A percentile compares a stretch with the other conserved stretches of the same genome.
phyloP scores from a whole-genome alignment of 495 filamentous ascomycete species.

The Aspergillus sparsus region DNA sequence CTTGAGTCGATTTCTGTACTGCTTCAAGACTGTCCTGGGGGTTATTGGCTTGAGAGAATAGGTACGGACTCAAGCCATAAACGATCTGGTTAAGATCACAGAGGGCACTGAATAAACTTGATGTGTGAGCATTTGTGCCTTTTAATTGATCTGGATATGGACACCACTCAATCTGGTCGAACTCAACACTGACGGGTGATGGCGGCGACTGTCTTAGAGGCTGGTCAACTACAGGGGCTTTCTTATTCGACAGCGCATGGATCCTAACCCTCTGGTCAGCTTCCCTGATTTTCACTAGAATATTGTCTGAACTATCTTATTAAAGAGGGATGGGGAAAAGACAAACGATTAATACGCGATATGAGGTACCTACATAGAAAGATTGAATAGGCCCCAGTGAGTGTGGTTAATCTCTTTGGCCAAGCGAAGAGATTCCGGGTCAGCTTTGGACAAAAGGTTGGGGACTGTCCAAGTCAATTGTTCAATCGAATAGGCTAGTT shows the following conservation, averaged over 20 bases:
- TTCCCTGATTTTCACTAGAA: not conserved
- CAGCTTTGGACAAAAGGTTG: slow-evolving; percentile 12
- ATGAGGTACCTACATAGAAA: slow-evolving; percentile 31
- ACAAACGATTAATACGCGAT: not conserved
- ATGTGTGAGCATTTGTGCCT: slow-evolving; percentile 24
- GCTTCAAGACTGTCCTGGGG: slow-evolving; percentile 17
- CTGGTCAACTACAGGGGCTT: slow-evolving; percentile 19
- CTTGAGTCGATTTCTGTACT: slow-evolving; percentile 16
- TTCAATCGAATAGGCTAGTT: slow-evolving; percentile 28
- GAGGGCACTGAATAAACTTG: slow-evolving; percentile 31
- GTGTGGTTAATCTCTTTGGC: slow-evolving; percentile 26
- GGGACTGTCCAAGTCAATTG: slow-evolving; percentile 25
- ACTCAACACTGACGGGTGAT: slow-evolving; percentile 16
- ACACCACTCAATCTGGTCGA: slow-evolving; percentile 29
- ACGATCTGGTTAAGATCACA: slow-evolving; percentile 26
- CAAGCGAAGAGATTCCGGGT: slow-evolving; percentile 20
- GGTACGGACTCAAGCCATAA: slow-evolving; percentile 26
- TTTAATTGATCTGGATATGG: slow-evolving; percentile 31
- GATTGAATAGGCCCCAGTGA: slow-evolving; percentile 39
- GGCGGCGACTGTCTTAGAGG: slow-evolving; percentile 17
- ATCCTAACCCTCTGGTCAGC: slow-evolving; percentile 25
- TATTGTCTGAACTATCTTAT: not conserved
- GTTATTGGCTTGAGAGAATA: slow-evolving; percentile 21
- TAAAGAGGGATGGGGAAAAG: not conserved
- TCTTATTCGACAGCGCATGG: slow-evolving; percentile 29